Evolutionary conservation across 306 rosid species (phyloP).

Genomic region (Dalbergia cultrata): DNA sequence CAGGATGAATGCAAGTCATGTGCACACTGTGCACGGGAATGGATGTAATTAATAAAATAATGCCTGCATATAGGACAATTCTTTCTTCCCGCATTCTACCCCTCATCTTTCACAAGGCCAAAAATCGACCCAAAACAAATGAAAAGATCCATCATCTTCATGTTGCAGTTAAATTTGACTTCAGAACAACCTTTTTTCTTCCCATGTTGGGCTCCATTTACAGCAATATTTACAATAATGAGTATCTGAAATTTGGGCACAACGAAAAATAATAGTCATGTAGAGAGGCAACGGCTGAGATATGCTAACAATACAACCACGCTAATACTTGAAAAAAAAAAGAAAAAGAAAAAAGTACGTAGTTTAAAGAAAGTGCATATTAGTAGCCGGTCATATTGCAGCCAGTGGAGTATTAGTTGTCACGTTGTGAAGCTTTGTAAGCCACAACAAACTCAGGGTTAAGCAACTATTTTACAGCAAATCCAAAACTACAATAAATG

Average conservation of each 20-base stretch:
- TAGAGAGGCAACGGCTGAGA: conserved; percentile 26
- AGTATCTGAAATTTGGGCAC: not conserved
- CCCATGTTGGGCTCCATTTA: conserved; percentile 14
- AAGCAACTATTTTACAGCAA: conserved; percentile 5
- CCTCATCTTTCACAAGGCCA: not conserved
- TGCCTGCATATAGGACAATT: not conserved
- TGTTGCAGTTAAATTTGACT: not conserved
- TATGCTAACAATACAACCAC: not conserved
- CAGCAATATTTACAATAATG: conserved; percentile 21
- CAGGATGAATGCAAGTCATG: not conserved
- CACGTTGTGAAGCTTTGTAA: conserved; percentile 7
- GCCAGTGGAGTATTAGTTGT: not conserved
- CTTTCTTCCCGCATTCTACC: not conserved
- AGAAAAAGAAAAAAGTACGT: too few relatives aligned
- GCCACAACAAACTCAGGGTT: not conserved
- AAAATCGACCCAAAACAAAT: not conserved
- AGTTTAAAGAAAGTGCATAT: not conserved
- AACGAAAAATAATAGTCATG: not conserved
- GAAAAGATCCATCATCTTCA: not conserved
- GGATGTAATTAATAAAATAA: conserved; percentile 10
- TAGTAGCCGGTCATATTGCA: conserved; percentile 20
- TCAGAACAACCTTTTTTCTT: not conserved
- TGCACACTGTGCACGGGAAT: not conserved
- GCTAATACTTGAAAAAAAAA: too few relatives aligned
- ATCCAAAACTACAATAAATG: conserved; percentile 19